A percentile compares a stretch with the other conserved stretches of the same genome.
These are phyloP conservation scores for Coemansia sp. DNA, from an alignment of 192 early-diverging fungal species.

Conservation along the genomic window DNA sequence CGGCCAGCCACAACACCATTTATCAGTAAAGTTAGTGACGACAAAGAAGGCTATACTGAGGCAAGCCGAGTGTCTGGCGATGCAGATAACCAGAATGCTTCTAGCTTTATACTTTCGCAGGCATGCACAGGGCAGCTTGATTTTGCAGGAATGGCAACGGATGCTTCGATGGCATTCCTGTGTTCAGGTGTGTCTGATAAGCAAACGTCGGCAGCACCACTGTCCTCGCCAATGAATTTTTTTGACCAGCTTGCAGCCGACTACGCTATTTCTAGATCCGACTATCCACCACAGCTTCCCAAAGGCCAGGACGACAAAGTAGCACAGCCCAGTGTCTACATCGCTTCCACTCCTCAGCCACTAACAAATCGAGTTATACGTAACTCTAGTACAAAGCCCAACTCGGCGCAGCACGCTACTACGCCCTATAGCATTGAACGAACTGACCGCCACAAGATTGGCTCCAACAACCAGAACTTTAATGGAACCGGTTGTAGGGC, in stretches of 20 bases:
- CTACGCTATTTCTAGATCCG: conserved; percentile 17
- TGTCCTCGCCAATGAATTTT: conserved; percentile 5
- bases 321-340: background rate
- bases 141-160: conserved; percentile 41
- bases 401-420: conserved; percentile 13
- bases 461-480: background rate
- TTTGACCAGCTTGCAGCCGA: conserved; percentile 29
- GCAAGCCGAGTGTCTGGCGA: background rate
- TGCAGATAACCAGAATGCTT: background rate
- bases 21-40: conserved; percentile 3
- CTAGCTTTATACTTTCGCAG: conserved; percentile 7
- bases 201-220: background rate
- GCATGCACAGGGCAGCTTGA: conserved; percentile 21
- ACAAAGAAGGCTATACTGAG: background rate
- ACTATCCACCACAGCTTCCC: background rate
- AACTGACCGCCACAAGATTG: conserved; percentile 16
- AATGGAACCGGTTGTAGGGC: no score
- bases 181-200: background rate
- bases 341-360: background rate
- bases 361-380: conserved; percentile 32
- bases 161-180: conserved; percentile 15
- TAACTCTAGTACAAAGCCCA: conserved; percentile 23
- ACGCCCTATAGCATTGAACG: conserved; percentile 30
- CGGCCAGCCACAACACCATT: conserved; percentile 17
- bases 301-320: background rate